phyloP scores from a whole-genome alignment of 768 basidiomycete genomes.

The Clitopilus hobsonii region DNA sequence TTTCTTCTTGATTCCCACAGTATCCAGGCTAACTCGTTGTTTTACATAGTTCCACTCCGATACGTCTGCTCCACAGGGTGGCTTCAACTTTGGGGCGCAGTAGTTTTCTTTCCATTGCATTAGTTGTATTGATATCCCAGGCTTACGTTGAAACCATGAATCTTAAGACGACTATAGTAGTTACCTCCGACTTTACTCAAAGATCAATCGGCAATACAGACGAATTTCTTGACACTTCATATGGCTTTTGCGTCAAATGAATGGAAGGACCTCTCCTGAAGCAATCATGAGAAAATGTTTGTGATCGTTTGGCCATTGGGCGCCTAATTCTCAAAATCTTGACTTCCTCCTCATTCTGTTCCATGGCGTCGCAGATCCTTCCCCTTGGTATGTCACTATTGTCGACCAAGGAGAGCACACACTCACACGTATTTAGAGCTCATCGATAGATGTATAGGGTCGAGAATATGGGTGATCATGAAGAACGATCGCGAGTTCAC shows the following conservation, averaged over 20 bases:
- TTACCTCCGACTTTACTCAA: neutral
- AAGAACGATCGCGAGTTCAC: conserved; percentile 97
- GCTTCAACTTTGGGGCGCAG: conserved; percentile 85
- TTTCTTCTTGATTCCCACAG: conserved; percentile 6
- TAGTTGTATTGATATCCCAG: conserved; percentile 2
- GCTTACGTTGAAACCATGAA: conserved; percentile 2
- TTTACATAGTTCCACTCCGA: conserved; percentile 73
- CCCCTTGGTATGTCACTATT: conserved; percentile 61
- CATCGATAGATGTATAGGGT: conserved; percentile 96
- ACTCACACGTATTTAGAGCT: conserved; percentile 52
- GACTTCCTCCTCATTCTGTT: neutral
- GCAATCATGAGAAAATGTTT: neutral
- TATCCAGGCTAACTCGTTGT: conserved; percentile 4
- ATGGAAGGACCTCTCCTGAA: neutral
- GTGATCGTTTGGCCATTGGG: conserved; percentile 1
- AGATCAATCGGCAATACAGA: neutral
- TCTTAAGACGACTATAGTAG: conserved; percentile 13
- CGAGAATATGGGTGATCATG: conserved; percentile 97
- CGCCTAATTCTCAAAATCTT: neutral
- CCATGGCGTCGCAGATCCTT: conserved; percentile 90
- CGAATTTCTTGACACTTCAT: neutral
- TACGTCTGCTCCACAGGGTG: conserved; percentile 87
- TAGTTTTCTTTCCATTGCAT: conserved; percentile 26
- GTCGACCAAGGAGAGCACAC: neutral
- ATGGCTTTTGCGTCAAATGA: neutral